These are phyloP conservation scores for Alternaria sp. DNA, from an alignment of 2,329 filamentous ascomycete genomes.

Conservation along the genomic window DNA sequence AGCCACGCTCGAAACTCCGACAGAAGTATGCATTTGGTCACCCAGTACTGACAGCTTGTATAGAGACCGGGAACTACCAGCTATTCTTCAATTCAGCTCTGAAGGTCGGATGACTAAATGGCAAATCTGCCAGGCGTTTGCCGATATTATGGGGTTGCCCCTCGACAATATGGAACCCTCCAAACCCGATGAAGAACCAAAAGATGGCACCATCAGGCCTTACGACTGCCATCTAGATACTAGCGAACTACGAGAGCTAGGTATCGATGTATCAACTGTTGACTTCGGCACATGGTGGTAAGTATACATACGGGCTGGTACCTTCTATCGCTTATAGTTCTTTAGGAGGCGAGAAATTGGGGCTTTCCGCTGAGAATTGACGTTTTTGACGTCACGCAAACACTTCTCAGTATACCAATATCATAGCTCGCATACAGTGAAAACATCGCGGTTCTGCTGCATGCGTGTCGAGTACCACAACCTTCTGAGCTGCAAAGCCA, in stretches of 20 bases:
- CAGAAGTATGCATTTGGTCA: background rate
- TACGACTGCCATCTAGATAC: slow-evolving; percentile 91
- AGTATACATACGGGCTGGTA: slow-evolving; percentile 16
- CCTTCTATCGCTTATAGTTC: slow-evolving; percentile 18
- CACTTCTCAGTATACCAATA: background rate
- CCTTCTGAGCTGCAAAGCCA: slow-evolving; percentile 1
- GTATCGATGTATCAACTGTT: slow-evolving; percentile 75
- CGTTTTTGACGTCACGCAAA: background rate
- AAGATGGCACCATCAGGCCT: slow-evolving; percentile 76
- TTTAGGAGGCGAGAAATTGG: slow-evolving; percentile 47
- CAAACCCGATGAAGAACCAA: slow-evolving; percentile 71
- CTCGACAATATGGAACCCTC: slow-evolving; percentile 68
- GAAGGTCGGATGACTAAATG: slow-evolving; percentile 90
- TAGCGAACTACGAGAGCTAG: slow-evolving; percentile 73
- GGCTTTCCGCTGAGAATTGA: slow-evolving; percentile 31
- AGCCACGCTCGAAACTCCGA: background rate
- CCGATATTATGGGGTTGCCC: slow-evolving; percentile 79
- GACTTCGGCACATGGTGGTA: slow-evolving; percentile 84
- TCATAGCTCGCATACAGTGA: background rate
- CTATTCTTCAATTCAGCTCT: slow-evolving; percentile 82
- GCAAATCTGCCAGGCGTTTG: slow-evolving; percentile 81
- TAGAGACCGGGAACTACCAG: slow-evolving; percentile 64
- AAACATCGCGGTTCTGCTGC: background rate
- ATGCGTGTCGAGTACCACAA: background rate
- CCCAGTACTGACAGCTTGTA: background rate